Evolutionary conservation across 1,284 basidiomycete species (phyloP).

Genomic region (Trichosporon faecale): DNA sequence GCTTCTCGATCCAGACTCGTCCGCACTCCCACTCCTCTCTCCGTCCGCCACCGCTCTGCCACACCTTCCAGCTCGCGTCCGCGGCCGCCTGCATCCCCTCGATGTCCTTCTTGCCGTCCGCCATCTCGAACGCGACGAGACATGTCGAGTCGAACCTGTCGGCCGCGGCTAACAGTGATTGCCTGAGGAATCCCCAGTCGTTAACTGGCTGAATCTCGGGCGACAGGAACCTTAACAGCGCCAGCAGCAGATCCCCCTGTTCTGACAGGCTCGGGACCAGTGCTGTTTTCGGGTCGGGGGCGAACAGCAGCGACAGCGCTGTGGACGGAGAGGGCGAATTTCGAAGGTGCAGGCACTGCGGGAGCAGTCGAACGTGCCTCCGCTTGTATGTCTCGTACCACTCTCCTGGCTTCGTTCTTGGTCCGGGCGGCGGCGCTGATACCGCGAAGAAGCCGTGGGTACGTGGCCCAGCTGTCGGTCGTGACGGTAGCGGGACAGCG

Average conservation of each 20-base stretch:
- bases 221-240: conserved; percentile 62
- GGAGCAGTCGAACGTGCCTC: conserved; percentile 39
- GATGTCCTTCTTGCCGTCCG: conserved; percentile 70
- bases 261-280: conserved; percentile 31
- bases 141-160: conserved; percentile 83
- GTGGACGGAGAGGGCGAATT: conserved; percentile 60
- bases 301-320: conserved; percentile 57
- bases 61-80: conserved; percentile 78
- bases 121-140: conserved; percentile 76
- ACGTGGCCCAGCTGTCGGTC: conserved; percentile 27
- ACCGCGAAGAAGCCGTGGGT: conserved; percentile 52
- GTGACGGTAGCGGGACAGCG: conserved; percentile 49
- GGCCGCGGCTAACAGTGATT: conserved; percentile 69
- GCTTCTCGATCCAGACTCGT: conserved; percentile 87
- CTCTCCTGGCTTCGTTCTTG: conserved; percentile 29
- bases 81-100: conserved; percentile 72
- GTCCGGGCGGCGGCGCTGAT: conserved; percentile 26
- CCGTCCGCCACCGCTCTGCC: conserved; percentile 50
- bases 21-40: conserved; percentile 82
- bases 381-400: conserved; percentile 44
- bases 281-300: conserved; percentile 52
- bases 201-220: conserved; percentile 61
- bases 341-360: conserved; percentile 42
- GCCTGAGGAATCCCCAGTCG: conserved; percentile 61
- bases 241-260: conserved; percentile 38